Evolutionary conservation across 2,329 filamentous ascomycete species (phyloP), one percentile per base, ranked within the genome.

Genomic region (Calonectria pteridis): DNA sequence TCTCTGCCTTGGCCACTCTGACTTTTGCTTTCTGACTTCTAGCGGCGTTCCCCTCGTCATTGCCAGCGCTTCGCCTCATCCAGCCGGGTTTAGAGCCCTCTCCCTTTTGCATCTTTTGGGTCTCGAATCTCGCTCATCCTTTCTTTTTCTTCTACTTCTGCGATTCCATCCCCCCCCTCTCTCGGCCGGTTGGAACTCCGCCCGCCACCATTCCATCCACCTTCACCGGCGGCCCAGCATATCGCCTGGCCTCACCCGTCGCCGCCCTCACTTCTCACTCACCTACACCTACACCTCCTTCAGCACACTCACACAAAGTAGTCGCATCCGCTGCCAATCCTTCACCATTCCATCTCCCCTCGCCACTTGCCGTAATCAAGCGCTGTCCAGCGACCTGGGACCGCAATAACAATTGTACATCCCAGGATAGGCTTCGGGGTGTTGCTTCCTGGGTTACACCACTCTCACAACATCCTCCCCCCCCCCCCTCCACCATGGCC

Each of bases 381-480:
- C 26, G 46, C 63, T 43, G 23, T 35, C 46, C 33, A 26, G 33
- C 51, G 66, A 67, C 51, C 73, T 75, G 73, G 64, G 53, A 59
- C 65, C 69, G 53, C 67, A 67, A 71, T 71, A 64, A 72, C 67
- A 49, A 46, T 43, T 53, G 49, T 53, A 33, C 71, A 63, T 72
- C 74, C 78, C 77, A 79, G 77, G 76, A 76, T 71, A 69, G 73
- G 66, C 67, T 79, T 74, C 73, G 72, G 50, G 76, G 77, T 72
- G 70, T 72, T 72, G 46, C 64, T 75, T 70, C 72, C 74, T 74
- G 65, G 69, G 75, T 75, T 80, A 76, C 77, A 79, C 78, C 74
- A 74, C 72, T 72, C 67, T 69, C 51, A 75, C 73, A 65, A 67
- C 51, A 65, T 62, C 77, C 55, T 75, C 71, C 72, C 70, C 43